phyloP scores from a whole-genome alignment of 257 asterid genomes.

The Salvia rosmarinus region DNA sequence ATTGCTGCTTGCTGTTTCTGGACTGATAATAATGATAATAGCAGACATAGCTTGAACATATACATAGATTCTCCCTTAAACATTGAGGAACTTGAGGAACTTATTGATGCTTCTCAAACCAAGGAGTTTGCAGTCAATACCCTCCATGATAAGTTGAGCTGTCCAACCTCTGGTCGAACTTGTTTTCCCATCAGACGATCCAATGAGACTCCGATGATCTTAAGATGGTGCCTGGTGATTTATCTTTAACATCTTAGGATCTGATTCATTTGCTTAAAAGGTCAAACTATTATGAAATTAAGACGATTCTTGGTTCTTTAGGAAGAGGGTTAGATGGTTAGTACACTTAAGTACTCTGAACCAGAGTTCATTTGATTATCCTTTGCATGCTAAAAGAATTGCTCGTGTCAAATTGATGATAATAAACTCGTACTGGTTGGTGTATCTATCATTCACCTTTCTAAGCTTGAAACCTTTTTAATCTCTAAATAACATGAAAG shows the following conservation, averaged over 20 bases:
- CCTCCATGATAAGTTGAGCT: neutral
- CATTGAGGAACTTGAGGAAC: too few species aligned
- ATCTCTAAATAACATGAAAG: constrained; percentile 1
- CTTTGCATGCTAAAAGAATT: neutral
- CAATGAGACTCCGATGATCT: neutral
- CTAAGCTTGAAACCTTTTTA: constrained; percentile 16
- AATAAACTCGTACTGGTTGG: neutral
- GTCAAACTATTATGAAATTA: neutral
- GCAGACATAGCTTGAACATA: constrained; percentile 55
- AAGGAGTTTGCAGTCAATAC: neutral
- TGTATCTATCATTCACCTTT: neutral
- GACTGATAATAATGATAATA: constrained; percentile 60
- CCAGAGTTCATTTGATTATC: neutral
- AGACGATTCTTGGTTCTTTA: neutral
- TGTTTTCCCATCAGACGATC: neutral
- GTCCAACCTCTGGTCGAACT: neutral
- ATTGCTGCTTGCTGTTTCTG: constrained; percentile 57
- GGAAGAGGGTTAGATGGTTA: neutral
- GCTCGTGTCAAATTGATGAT: neutral
- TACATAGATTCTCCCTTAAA: neutral
- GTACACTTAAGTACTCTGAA: neutral
- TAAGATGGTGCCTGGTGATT: neutral
- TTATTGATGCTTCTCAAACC: neutral
- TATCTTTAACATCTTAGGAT: neutral
- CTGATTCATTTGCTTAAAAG: neutral